A percentile compares a stretch with the other conserved stretches of the same genome.
These are phyloP conservation scores for Ganoderma leucocontextum DNA, from an alignment of 1,284 basidiomycete genomes.

Conservation along the genomic window DNA sequence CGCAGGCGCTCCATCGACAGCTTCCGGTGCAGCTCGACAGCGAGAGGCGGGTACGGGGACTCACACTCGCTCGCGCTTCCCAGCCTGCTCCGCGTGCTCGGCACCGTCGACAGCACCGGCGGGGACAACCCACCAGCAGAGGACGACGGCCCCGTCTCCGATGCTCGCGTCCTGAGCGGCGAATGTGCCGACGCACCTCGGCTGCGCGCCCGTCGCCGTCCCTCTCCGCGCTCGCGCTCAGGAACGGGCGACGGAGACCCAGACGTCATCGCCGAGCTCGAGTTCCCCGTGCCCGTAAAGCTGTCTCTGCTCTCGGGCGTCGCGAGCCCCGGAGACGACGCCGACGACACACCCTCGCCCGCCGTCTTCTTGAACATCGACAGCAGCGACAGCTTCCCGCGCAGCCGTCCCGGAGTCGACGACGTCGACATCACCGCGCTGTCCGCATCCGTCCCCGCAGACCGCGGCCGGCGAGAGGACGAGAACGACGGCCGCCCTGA, in stretches of 20 bases:
- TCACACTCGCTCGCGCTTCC: slow-evolving; percentile 31
- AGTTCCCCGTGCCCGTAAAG: slow-evolving; percentile 22
- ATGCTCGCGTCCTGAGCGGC: slow-evolving; percentile 28
- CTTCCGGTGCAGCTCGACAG: slow-evolving; percentile 45
- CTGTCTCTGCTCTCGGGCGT: slow-evolving; percentile 36
- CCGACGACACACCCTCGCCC: slow-evolving; percentile 35
- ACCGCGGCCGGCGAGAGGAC: slow-evolving; percentile 59
- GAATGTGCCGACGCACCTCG: slow-evolving; percentile 19
- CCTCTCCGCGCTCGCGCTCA: slow-evolving; percentile 21
- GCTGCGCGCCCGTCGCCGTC: background rate
- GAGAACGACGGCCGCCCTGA: slow-evolving; percentile 31
- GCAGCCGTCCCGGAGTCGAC: slow-evolving; percentile 32
- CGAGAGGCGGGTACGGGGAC: slow-evolving; percentile 39
- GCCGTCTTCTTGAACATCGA: slow-evolving; percentile 68
- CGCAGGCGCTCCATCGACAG: slow-evolving; percentile 44
- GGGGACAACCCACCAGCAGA: slow-evolving; percentile 19
- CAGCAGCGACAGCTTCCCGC: slow-evolving; percentile 50
- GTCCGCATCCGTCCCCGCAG: slow-evolving; percentile 64
- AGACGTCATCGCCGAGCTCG: slow-evolving; percentile 40
- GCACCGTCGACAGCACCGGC: slow-evolving; percentile 25
- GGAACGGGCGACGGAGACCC: slow-evolving; percentile 39
- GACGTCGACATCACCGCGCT: slow-evolving; percentile 16
- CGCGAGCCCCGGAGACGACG: background rate
- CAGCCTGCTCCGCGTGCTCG: slow-evolving; percentile 38
- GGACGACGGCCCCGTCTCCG: slow-evolving; percentile 34